These are phyloP conservation scores for Penicillium decumbens DNA, from an alignment of 2,329 filamentous ascomycete genomes.

Conservation along the genomic window DNA sequence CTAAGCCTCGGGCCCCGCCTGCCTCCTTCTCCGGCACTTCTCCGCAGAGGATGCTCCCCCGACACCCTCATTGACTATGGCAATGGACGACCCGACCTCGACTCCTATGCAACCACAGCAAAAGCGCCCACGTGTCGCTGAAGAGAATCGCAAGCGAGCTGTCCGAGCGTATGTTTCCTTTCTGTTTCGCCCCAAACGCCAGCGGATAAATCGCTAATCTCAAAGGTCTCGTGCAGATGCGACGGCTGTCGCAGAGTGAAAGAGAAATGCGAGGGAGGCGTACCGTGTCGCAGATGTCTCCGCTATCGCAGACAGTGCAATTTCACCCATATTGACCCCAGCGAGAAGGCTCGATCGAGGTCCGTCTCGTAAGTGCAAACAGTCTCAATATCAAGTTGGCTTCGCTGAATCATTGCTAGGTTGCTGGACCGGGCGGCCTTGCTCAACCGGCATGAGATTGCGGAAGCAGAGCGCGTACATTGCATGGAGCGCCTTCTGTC, in stretches of 20 bases:
- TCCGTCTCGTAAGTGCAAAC: constrained; percentile 29
- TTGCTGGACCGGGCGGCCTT: constrained; percentile 30
- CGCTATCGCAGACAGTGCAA: constrained; percentile 51
- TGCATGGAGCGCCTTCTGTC: constrained; percentile 49
- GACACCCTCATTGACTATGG: constrained; percentile 25
- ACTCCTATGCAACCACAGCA: constrained; percentile 26
- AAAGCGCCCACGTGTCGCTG: constrained; percentile 40
- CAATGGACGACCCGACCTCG: constrained; percentile 31
- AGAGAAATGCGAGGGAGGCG: constrained; percentile 55
- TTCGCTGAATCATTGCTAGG: constrained; percentile 11
- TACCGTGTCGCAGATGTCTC: constrained; percentile 52
- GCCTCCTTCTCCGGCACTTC: constrained; percentile 4
- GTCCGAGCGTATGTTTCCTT: constrained; percentile 36
- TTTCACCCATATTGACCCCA: constrained; percentile 42
- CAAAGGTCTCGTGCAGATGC: constrained; percentile 39
- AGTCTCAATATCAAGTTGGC: not conserved
- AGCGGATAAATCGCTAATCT: constrained; percentile 10
- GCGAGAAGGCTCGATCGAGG: constrained; percentile 31
- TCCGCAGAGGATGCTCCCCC: constrained; percentile 26
- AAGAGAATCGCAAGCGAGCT: constrained; percentile 41
- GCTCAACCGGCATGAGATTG: constrained; percentile 33
- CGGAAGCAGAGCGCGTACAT: constrained; percentile 35
- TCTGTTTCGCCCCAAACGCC: not conserved
- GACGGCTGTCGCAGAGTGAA: constrained; percentile 54
- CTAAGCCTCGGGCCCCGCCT: not conserved